Conservation (phyloP, 352 stramenopile species). For the Pythium sukuiense region DNA sequence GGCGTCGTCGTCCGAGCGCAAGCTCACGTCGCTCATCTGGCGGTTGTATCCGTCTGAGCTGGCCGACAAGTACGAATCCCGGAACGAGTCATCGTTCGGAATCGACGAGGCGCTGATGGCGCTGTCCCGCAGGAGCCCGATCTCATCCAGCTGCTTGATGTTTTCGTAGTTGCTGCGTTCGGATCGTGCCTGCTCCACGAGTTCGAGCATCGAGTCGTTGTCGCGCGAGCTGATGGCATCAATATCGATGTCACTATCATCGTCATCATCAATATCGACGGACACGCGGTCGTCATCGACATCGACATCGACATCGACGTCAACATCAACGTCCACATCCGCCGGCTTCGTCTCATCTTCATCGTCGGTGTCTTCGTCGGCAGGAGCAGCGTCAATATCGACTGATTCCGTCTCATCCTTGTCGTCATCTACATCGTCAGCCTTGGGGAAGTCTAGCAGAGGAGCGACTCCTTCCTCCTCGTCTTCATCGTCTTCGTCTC, state of each 20-base stretch:
- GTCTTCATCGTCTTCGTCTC: slow-evolving; percentile 28
- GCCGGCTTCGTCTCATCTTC: slow-evolving; percentile 26
- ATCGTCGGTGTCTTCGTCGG: slow-evolving; percentile 23
- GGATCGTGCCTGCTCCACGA: neutral
- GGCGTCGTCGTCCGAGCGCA: slow-evolving; percentile 58
- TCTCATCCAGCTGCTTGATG: slow-evolving; percentile 30
- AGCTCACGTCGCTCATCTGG: slow-evolving; percentile 37
- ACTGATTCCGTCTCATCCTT: slow-evolving; percentile 28
- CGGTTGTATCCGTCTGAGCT: slow-evolving; percentile 16
- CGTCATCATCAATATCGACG: slow-evolving; percentile 31
- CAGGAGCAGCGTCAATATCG: slow-evolving; percentile 22
- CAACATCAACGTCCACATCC: slow-evolving; percentile 29
- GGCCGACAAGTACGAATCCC: slow-evolving; percentile 54
- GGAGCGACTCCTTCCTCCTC: slow-evolving; percentile 19
- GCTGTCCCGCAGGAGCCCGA: slow-evolving; percentile 16
- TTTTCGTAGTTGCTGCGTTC: slow-evolving; percentile 14
- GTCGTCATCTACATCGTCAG: slow-evolving; percentile 7
- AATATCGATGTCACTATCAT: slow-evolving; percentile 33
- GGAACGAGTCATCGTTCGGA: slow-evolving; percentile 9
- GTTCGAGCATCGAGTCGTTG: slow-evolving; percentile 18
- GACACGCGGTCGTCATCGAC: slow-evolving; percentile 28
- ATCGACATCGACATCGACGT: slow-evolving; percentile 15
- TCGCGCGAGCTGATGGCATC: slow-evolving; percentile 16
- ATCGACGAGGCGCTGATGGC: slow-evolving; percentile 2
- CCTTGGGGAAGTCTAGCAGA: slow-evolving; percentile 25